Percentiles rank a stretch among this genome's conserved stretches.
phyloP scores from a whole-genome alignment of 768 basidiomycete genomes.

The Pluteus cervinus region DNA sequence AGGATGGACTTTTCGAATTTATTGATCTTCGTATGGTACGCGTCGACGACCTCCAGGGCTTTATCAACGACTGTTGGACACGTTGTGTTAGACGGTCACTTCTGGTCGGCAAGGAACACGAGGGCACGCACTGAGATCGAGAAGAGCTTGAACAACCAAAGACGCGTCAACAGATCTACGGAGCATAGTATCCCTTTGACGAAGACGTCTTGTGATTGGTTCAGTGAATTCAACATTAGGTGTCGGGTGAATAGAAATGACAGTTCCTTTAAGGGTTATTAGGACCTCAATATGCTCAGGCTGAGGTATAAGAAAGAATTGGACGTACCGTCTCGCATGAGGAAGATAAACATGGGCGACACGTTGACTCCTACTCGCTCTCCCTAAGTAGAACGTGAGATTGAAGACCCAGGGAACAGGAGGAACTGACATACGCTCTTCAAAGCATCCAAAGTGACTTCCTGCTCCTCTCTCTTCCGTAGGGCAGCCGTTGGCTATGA shows the following conservation, averaged over 20 bases:
- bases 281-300: not conserved
- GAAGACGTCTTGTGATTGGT: constrained; percentile 54
- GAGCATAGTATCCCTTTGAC: constrained; percentile 52
- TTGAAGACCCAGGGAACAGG: constrained; percentile 10
- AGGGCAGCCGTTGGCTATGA: not conserved
- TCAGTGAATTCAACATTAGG: constrained; percentile 41
- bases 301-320: not conserved
- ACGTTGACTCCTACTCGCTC: constrained; percentile 56
- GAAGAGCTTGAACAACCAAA: constrained; percentile 59
- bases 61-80: constrained; percentile 53
- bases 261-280: constrained; percentile 49
- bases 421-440: constrained; percentile 18
- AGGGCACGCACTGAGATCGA: constrained; percentile 45
- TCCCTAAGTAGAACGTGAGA: constrained; percentile 29
- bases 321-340: constrained; percentile 53
- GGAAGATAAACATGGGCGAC: constrained; percentile 60
- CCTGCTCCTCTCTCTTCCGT: constrained; percentile 14
- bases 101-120: not conserved
- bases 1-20: constrained; percentile 57
- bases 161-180: constrained; percentile 61
- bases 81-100: not conserved
- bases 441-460: constrained; percentile 23
- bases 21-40: constrained; percentile 57
- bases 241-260: constrained; percentile 52
- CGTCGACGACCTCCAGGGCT: constrained; percentile 61